Conservation (phyloP, 768 basidiomycete species). For the Lyophyllum shimeji region DNA sequence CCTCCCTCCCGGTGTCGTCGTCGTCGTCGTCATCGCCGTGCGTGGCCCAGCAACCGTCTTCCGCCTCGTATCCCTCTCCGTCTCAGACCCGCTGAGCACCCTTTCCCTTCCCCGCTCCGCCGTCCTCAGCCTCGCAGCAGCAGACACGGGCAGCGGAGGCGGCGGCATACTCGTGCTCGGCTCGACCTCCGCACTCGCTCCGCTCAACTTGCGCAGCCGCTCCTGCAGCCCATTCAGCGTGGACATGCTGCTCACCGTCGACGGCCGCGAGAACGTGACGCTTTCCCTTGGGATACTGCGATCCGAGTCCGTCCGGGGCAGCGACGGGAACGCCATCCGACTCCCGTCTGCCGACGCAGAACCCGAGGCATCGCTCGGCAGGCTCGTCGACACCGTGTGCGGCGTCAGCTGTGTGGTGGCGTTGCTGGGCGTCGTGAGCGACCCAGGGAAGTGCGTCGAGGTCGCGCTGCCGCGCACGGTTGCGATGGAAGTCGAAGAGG, state of each 20-base stretch:
- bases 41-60: conserved; percentile 26
- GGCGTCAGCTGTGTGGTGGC: conserved; percentile 68
- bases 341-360: conserved; percentile 21
- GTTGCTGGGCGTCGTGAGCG: conserved; percentile 48
- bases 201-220: conserved; percentile 38
- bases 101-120: too few relatives aligned
- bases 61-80: conserved; percentile 50
- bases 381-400: conserved; percentile 58
- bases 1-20: too few relatives aligned
- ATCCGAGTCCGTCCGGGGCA: conserved; percentile 49
- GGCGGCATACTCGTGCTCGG: conserved; percentile 19
- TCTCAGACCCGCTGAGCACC: conserved; percentile 36
- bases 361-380: too few relatives aligned
- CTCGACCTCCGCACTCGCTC: conserved; percentile 20
- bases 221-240: conserved; percentile 56
- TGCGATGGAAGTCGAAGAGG: conserved; percentile 35
- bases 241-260: conserved; percentile 52
- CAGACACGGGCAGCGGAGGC: too few relatives aligned
- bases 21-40: too few relatives aligned
- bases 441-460: conserved; percentile 37
- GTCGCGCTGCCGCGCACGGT: conserved; percentile 41
- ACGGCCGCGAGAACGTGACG: conserved; percentile 67
- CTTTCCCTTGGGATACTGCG: conserved; percentile 39
- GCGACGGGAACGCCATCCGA: conserved; percentile 24
- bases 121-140: too few relatives aligned